These are phyloP conservation scores for Xenoacremonium recifei DNA, from an alignment of 2,329 filamentous ascomycete genomes.

Conservation along the genomic window DNA sequence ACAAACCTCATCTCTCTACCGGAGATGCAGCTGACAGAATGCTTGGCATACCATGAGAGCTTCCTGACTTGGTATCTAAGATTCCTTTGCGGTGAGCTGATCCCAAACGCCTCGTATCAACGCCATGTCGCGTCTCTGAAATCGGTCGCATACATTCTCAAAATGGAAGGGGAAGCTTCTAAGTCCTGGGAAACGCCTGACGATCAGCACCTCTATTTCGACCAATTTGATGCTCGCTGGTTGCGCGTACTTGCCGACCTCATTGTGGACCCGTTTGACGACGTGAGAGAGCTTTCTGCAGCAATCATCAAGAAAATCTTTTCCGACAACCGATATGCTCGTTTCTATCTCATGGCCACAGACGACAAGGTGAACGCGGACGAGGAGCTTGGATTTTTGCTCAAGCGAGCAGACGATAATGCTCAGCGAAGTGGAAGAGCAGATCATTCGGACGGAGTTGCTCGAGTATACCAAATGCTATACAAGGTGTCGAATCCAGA, in stretches of 20 bases:
- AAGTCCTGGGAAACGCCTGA: constrained; percentile 38
- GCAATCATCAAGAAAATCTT: constrained; percentile 50
- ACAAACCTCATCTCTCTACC: constrained; percentile 40
- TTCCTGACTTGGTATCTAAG: constrained; percentile 75
- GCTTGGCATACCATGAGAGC: constrained; percentile 49
- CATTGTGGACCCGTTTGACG: constrained; percentile 87
- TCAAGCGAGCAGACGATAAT: constrained; percentile 51
- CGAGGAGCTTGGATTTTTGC: constrained; percentile 44
- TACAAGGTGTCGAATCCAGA: constrained; percentile 53
- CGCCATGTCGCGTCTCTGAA: constrained; percentile 80
- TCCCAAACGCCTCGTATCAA: constrained; percentile 83
- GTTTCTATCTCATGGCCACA: constrained; percentile 19
- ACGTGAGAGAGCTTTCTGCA: constrained; percentile 67
- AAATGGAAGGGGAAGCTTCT: constrained; percentile 61
- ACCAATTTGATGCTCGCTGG: constrained; percentile 48
- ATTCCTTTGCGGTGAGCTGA: constrained; percentile 73
- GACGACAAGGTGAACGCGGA: constrained; percentile 14
- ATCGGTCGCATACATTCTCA: constrained; percentile 64
- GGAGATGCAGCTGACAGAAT: constrained; percentile 35
- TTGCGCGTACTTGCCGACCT: constrained; percentile 71
- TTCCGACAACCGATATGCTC: constrained; percentile 34
- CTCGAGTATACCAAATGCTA: constrained; percentile 70
- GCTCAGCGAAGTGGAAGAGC: constrained; percentile 75
- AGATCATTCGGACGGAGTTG: constrained; percentile 89
- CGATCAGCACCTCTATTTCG: constrained; percentile 40